phyloP scores from a whole-genome alignment of 169 alveolate genomes.

The Eimeria brunetti region DNA sequence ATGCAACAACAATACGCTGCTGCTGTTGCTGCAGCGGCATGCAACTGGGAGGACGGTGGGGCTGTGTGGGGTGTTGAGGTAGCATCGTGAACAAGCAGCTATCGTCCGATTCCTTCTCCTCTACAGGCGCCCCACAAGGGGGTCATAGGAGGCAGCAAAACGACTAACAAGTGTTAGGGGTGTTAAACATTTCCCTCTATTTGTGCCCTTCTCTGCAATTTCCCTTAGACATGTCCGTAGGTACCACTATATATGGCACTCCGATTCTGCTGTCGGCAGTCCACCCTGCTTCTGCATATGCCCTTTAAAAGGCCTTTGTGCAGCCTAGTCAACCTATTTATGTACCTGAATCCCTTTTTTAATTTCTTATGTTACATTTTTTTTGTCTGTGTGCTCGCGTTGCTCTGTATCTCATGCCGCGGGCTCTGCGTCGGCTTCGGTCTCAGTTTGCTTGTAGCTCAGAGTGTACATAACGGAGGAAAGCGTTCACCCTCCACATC shows the following conservation, averaged over 20 bases:
- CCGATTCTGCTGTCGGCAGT: not conserved
- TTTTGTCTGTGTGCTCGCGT: not conserved
- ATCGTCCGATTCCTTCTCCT: not conserved
- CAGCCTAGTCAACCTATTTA: not conserved
- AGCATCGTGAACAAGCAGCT: not conserved
- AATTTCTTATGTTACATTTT: too few relatives aligned
- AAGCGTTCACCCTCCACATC: not conserved
- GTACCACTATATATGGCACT: not conserved
- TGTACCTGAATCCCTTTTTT: not conserved
- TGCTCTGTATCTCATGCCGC: not conserved
- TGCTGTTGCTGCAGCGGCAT: slow-evolving; percentile 27
- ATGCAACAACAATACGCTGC: slow-evolving; percentile 43
- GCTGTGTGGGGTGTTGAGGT: not conserved
- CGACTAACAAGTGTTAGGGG: not conserved
- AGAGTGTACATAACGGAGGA: not conserved
- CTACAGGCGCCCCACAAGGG: not conserved
- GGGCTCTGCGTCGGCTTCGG: not conserved
- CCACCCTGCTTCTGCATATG: not conserved
- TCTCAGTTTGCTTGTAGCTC: not conserved
- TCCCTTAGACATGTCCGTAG: not conserved
- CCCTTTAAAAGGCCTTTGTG: not conserved
- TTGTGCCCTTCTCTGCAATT: not conserved
- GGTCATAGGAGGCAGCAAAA: not conserved
- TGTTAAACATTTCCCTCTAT: not conserved
- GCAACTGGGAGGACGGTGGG: not conserved